Base-by-base conservation (phyloP, 495 filamentous ascomycete species). In the Aspergillus carlsbadensis region DNA sequence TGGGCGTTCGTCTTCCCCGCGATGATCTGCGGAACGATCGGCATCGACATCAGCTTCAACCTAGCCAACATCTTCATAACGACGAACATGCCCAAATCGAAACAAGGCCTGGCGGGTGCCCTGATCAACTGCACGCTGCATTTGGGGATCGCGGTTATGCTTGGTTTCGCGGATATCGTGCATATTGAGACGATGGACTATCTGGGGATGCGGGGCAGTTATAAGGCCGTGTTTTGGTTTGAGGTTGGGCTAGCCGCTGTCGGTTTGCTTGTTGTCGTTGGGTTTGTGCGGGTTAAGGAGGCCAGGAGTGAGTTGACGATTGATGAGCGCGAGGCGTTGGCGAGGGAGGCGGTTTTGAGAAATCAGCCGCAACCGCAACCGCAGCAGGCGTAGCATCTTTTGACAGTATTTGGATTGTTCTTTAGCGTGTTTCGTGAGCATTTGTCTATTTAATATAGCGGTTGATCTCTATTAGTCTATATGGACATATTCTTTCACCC, bases 11-110 rank as follows among this genome's bases (percentile, higher is more conserved):
- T 94, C 18, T 90, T 95, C 64, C 89, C 91, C 0, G 74, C 88
- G 21, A 96, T 95, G 91, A 70, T 93, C 21, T 86, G 85, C 59
- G 86, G 83, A 3, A 96, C 91, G 0, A 74, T 92, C 34, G 91
- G 87, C 5, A 87, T 95, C 43, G 91, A 96, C 62, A 85, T 94
- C 56, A 88, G 84, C 22, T 96, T 87, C 77, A 91, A 89, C 61
- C 77, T 96, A 7, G 82, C 88, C 35, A 94, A 91, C 63, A 84
- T 96, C 43, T 95, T 94, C 66, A 87, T 93, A 65, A 92, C 88
- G 0, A 89, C 87, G 1, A 82, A 80, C 5, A 74, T 94, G 61
- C 87, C 90, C 0, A 78, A 80, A 36, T 74, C 79, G 8, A 78
- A 82, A 37, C 91, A 96, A 66, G 90, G 89, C 1, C 76, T 92